Percentiles rank a stretch among this genome's conserved stretches.
These are phyloP conservation scores for Epichloe coenophiala DNA, from an alignment of 2,329 filamentous ascomycete genomes.

Conservation along the genomic window DNA sequence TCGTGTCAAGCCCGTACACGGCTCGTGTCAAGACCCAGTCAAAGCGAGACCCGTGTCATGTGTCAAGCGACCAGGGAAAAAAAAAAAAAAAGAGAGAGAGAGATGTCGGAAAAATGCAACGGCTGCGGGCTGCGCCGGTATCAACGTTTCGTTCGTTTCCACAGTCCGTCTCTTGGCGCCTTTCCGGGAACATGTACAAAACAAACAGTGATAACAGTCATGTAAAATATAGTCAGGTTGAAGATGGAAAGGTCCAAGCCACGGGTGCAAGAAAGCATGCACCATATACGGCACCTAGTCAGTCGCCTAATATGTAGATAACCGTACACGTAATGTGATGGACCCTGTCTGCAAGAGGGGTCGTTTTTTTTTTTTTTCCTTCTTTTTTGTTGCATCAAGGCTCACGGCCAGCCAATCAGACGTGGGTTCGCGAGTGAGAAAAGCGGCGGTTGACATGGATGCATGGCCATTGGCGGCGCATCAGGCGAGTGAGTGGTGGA, in stretches of 20 bases:
- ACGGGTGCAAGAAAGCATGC: background rate
- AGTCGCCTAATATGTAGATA: background rate
- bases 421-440: background rate
- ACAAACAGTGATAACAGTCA: background rate
- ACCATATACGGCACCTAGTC: background rate
- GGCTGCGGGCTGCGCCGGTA: background rate
- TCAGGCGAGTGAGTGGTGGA: too few species aligned
- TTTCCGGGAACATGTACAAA: background rate
- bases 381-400: background rate
- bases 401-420: background rate
- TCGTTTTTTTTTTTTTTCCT: background rate
- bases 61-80: background rate
- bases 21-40: too few species aligned
- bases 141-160: background rate
- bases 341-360: background rate
- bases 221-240: background rate
- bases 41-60: background rate
- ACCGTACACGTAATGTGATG: background rate
- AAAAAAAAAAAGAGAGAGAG: background rate
- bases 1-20: background rate
- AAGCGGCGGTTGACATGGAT: background rate
- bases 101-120: background rate
- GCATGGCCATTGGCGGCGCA: background rate
- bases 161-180: too few species aligned
- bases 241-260: background rate